Conservation (phyloP, 176 grass and related monocot species). For the maize (Zea mays) region Zm-B73-REFERENCE-NAM-5.0 NC_050105.1:60128501-60129000, state of each 20-base stretch:
- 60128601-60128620: background rate
- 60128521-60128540: background rate
- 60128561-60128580: background rate
- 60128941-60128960: background rate
- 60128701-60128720: background rate
- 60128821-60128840: background rate
- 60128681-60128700: background rate
- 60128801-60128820: background rate
- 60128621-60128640: background rate
- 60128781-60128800: background rate
- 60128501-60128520: background rate
- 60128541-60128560: background rate
- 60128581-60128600: background rate
- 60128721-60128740: background rate
- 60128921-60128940: background rate
- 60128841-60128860: background rate
- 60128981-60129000: background rate
- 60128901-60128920: background rate
- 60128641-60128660: background rate
- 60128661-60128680: background rate
- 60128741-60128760: background rate
- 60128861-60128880: background rate
- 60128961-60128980: background rate
- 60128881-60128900: background rate
- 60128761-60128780: background rate